Base-by-base conservation (phyloP, 129 eudicot genomes). In the Chrysanthemum makinoi region DNA sequence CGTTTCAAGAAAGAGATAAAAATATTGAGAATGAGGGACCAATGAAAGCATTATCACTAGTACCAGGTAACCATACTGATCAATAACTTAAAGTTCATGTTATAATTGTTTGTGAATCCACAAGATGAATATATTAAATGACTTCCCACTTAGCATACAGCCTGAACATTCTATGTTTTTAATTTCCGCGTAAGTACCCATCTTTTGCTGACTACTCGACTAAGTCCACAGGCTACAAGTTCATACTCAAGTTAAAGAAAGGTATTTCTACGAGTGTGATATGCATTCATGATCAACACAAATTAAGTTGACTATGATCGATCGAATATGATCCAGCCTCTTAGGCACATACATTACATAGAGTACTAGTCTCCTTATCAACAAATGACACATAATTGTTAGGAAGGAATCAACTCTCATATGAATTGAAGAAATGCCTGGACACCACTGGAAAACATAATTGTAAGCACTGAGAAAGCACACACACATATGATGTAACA, bases 341-440 rank as follows among this genome's bases (percentile, higher is more conserved):
- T n/a, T 39, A 44, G 13, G 53, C 19, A 46, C 11, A 8, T 13
- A 46, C 30, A 26, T 26, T 26, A 26, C 3, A 26, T 26, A 26
- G 30, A 26, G 10, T 9, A 44, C 30, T 44, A 44, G 54, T 62
- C 19, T 62, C 50, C 18, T 4, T 47, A 62, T 62, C 12, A 62
- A 62, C 48, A n/a, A 62, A 39, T 54, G 17, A 65, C 54, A 18
- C 69, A 64, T 64, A 16, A 65, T 65, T 44, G 9, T 33, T 65
- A 0, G 9, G 6, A 44, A 6, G 44, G 24, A 43, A n/a, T 11
- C 8, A 18, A 10, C 12, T 39, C 15, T 44, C 24, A 3, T 3
- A 8, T 10, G 30, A 39, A 20, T 9, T 44, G 5, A 39, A 65
- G 57, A 60, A 26, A 11, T 61, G 54, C 20, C 43, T 66, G 20